Evolutionary conservation across 805 yeast species (phyloP).

Genomic region (Cyberlindnera xylosilytica): DNA sequence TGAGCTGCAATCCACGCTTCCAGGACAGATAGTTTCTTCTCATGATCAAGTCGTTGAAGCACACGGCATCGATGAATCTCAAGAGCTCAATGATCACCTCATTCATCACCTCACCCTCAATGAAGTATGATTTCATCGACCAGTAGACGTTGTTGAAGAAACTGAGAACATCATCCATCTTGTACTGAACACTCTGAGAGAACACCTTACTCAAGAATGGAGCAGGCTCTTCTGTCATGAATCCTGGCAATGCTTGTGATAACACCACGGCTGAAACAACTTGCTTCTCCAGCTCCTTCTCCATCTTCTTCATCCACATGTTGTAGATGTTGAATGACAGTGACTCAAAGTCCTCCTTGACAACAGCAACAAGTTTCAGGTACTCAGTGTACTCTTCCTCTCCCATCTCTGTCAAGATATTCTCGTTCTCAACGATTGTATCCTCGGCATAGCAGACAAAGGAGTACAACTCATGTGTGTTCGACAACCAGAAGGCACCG

Average conservation of each 20-base stretch:
- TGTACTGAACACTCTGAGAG: constrained; percentile 65
- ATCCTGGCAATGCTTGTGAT: constrained; percentile 95
- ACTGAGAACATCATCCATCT: constrained; percentile 92
- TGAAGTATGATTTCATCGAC: constrained; percentile 87
- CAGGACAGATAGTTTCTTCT: constrained; percentile 91
- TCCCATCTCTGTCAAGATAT: constrained; percentile 78
- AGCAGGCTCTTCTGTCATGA: constrained; percentile 76
- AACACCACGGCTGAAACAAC: constrained; percentile 93
- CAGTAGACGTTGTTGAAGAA: constrained; percentile 88
- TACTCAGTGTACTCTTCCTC: constrained; percentile 89
- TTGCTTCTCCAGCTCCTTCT: constrained; percentile 84
- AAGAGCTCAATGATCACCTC: constrained; percentile 82
- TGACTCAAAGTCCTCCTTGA: constrained; percentile 91
- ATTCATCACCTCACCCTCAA: constrained; percentile 80
- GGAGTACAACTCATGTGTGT: constrained; percentile 91
- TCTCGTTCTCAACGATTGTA: constrained; percentile 83
- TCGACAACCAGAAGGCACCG: constrained; percentile 97
- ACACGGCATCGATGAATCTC: constrained; percentile 83
- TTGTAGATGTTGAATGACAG: constrained; percentile 91
- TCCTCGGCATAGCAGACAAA: constrained; percentile 92
- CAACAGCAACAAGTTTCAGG: constrained; percentile 81
- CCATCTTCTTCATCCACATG: constrained; percentile 95
- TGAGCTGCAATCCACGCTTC: constrained; percentile 97
- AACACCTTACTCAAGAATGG: constrained; percentile 84
- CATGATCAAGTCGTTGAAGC: constrained; percentile 95